Evolutionary conservation across 2,329 filamentous ascomycete species (phyloP).

Genomic region (Clonostachys rosea): DNA sequence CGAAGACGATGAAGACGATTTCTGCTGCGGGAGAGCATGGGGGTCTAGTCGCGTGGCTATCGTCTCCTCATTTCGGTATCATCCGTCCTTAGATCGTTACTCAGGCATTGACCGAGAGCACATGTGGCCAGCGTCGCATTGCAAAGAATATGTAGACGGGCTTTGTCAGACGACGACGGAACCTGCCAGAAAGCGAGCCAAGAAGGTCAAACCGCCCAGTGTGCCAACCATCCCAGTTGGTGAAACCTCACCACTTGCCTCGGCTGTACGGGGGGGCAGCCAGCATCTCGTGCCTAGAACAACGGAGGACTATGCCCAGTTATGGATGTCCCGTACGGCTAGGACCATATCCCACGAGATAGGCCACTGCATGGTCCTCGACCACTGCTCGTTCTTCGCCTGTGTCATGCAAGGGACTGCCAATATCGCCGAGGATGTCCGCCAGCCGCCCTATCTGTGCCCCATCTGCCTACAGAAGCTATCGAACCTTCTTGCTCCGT

Average conservation of each 20-base stretch:
- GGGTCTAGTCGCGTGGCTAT: constrained; percentile 58
- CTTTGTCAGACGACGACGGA: constrained; percentile 16
- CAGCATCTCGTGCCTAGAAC: constrained; percentile 11
- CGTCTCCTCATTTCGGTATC: constrained; percentile 58
- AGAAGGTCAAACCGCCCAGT: background rate
- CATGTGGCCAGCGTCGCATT: constrained; percentile 63
- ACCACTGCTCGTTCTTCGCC: constrained; percentile 61
- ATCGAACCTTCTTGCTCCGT: constrained; percentile 5
- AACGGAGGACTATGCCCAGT: constrained; percentile 18
- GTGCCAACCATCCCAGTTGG: background rate
- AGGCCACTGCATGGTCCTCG: constrained; percentile 63
- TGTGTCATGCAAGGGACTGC: constrained; percentile 61
- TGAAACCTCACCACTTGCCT: background rate
- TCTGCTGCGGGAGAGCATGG: constrained; percentile 63
- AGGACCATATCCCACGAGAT: constrained; percentile 61
- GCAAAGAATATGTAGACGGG: constrained; percentile 39
- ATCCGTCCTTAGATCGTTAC: constrained; percentile 40
- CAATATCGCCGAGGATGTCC: constrained; percentile 49
- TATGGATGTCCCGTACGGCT: constrained; percentile 55
- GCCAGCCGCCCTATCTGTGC: constrained; percentile 61
- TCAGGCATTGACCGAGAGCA: constrained; percentile 40
- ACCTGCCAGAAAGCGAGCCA: background rate
- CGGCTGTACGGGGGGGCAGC: constrained; percentile 20
- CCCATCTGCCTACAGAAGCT: constrained; percentile 55
- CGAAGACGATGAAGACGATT: constrained; percentile 61